Evolutionary conservation across 2,329 filamentous ascomycete species (phyloP).

Genomic region (Pyricularia grisea): DNA sequence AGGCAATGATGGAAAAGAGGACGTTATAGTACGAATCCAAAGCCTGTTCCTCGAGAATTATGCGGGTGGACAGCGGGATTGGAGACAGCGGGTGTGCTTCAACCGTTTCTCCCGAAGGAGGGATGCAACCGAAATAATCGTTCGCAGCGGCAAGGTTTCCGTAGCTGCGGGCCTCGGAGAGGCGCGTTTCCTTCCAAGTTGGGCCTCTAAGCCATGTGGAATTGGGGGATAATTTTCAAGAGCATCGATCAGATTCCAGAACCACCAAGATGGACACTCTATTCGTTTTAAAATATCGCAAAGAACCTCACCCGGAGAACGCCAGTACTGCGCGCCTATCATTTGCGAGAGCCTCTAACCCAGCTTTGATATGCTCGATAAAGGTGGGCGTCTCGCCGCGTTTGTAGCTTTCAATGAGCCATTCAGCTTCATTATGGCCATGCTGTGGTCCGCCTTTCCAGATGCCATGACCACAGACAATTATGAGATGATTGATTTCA

Average conservation of each 20-base stretch:
- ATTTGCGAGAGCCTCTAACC: conserved; percentile 41
- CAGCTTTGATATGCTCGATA: conserved; percentile 62
- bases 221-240: not conserved
- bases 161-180: conserved; percentile 58
- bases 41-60: conserved; percentile 59
- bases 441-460: conserved; percentile 51
- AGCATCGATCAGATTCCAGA: not conserved
- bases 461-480: conserved; percentile 80
- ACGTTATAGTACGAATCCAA: conserved; percentile 84
- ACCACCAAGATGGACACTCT: not conserved
- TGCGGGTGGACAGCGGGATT: conserved; percentile 17
- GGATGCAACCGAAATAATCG: conserved; percentile 32
- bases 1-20: conserved; percentile 57
- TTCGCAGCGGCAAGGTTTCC: conserved; percentile 39
- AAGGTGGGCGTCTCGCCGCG: conserved; percentile 71
- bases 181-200: conserved; percentile 45
- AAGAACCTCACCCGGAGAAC: conserved; percentile 55
- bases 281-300: not conserved
- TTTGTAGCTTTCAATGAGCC: conserved; percentile 72
- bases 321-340: conserved; percentile 44
- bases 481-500: conserved; percentile 47
- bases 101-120: not conserved
- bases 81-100: conserved; percentile 17
- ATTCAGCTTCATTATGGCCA: conserved; percentile 49
- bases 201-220: conserved; percentile 38